A percentile compares a stretch with the other conserved stretches of the same genome.
Conservation (phyloP, 75 land plant genomes). For the Pinus tabuliformis region DNA sequence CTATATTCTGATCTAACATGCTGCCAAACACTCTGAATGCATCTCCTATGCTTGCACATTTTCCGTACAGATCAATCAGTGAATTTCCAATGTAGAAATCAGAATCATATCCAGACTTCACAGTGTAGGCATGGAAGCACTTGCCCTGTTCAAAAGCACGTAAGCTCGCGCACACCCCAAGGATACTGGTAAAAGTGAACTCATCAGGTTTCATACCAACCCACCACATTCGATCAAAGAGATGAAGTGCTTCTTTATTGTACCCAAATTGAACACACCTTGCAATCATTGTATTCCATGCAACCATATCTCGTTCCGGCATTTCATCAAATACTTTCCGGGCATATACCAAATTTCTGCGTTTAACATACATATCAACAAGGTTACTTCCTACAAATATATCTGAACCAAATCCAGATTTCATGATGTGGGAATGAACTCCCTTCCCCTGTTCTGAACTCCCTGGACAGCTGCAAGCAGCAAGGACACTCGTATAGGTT, state of each 20-base stretch:
- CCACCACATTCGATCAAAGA: background rate
- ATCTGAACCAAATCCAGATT: constrained; percentile 10
- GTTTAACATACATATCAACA: constrained; percentile 13
- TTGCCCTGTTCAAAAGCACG: constrained; percentile 5
- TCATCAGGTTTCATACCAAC: constrained; percentile 2
- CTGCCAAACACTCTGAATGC: constrained; percentile 23
- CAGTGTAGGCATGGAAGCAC: constrained; percentile 4
- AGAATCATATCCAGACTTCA: constrained; percentile 15
- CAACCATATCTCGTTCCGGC: constrained; percentile 6
- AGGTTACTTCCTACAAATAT: constrained; percentile 8
- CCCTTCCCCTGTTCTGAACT: background rate
- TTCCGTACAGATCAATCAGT: constrained; percentile 15
- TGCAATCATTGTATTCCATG: constrained; percentile 10
- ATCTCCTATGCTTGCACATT: constrained; percentile 23
- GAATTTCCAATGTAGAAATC: constrained; percentile 14
- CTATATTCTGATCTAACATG: constrained; percentile 25
- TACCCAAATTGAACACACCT: background rate
- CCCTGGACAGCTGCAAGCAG: background rate
- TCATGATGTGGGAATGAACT: background rate
- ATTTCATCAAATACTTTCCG: constrained; percentile 7
- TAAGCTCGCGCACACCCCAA: background rate
- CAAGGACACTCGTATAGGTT: constrained; percentile 1
- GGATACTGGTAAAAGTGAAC: constrained; percentile 7
- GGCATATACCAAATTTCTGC: background rate
- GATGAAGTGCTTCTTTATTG: constrained; percentile 1